Evolutionary conservation across 2,329 filamentous ascomycete species (phyloP).

Genomic region (Pezicula carpinea): DNA sequence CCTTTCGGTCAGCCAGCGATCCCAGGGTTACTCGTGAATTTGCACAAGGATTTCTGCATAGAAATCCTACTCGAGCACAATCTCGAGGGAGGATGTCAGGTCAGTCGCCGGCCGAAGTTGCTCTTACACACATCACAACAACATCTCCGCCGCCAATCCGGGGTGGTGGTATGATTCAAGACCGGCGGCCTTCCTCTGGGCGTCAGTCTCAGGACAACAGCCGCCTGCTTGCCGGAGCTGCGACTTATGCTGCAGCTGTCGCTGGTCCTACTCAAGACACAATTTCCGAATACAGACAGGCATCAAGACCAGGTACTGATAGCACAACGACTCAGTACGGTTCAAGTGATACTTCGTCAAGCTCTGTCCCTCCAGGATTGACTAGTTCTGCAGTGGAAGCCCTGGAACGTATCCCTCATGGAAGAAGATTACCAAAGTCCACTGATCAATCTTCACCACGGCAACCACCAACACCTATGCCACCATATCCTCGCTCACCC

Average conservation of each 20-base stretch:
- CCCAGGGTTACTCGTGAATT: slow-evolving; percentile 21
- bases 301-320: slow-evolving; percentile 5
- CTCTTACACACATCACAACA: slow-evolving; percentile 38
- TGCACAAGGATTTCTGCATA: slow-evolving; percentile 21
- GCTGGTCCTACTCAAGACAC: slow-evolving; percentile 16
- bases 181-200: slow-evolving; percentile 14
- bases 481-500: slow-evolving; percentile 13
- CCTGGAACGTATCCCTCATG: slow-evolving; percentile 15
- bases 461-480: slow-evolving; percentile 6
- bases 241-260: slow-evolving; percentile 29
- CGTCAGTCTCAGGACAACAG: slow-evolving; percentile 14
- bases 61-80: slow-evolving; percentile 8
- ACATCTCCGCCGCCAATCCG: slow-evolving; percentile 29
- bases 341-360: neutral
- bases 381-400: slow-evolving; percentile 16
- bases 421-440: neutral
- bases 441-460: slow-evolving; percentile 1
- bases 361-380: neutral
- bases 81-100: slow-evolving; percentile 23
- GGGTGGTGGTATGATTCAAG: slow-evolving; percentile 25
- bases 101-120: slow-evolving; percentile 35
- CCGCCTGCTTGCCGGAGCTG: slow-evolving; percentile 17
- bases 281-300: slow-evolving; percentile 9
- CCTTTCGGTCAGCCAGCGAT: slow-evolving; percentile 33
- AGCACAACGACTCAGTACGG: slow-evolving; percentile 4